These are phyloP conservation scores for Alternaria sp. DNA, from an alignment of 2,329 filamentous ascomycete genomes.

Conservation along the genomic window DNA sequence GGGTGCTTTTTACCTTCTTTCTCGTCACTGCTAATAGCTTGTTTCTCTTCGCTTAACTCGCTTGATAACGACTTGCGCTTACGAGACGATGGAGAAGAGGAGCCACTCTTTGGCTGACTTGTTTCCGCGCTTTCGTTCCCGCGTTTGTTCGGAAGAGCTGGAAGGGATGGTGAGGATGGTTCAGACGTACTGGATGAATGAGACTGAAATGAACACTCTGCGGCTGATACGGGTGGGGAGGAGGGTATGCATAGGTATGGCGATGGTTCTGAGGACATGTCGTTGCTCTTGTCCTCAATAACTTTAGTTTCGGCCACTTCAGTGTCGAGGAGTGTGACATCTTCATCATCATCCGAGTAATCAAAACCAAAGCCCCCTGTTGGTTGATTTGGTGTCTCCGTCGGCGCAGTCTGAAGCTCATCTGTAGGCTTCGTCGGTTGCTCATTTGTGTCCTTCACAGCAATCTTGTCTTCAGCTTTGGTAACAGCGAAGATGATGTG, in stretches of 20 bases:
- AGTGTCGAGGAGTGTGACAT: fast-evolving
- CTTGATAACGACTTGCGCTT: background rate
- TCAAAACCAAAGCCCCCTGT: background rate
- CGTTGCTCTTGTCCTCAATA: background rate
- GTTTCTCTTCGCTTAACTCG: background rate
- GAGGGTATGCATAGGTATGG: background rate
- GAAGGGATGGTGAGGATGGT: background rate
- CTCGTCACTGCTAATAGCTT: background rate
- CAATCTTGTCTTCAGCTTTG: background rate
- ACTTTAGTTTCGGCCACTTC: background rate
- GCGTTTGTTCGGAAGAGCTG: background rate
- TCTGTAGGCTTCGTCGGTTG: background rate
- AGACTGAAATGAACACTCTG: background rate
- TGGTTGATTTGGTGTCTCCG: background rate
- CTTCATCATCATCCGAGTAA: background rate
- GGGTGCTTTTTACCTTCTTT: background rate
- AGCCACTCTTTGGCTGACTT: background rate
- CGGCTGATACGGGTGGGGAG: background rate
- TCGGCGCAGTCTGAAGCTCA: background rate
- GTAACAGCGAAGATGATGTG: background rate
- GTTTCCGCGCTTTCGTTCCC: background rate
- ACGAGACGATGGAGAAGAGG: background rate
- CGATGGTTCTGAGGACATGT: background rate
- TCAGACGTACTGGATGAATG: background rate
- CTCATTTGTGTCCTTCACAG: background rate